Conservation (phyloP, 345 rosid species). For the Ricinus communis region DNA sequence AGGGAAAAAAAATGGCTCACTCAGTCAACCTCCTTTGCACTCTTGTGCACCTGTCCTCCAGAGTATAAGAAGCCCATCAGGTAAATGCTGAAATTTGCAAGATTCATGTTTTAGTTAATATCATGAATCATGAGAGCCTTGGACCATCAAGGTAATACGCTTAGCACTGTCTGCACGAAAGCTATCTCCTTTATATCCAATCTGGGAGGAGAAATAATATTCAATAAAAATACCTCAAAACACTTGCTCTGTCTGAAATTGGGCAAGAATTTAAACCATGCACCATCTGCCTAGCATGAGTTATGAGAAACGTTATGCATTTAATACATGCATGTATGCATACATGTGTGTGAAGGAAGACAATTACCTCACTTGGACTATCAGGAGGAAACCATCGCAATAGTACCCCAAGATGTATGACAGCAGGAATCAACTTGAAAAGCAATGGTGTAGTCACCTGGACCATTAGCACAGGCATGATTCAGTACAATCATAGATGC, state of each 20-base stretch:
- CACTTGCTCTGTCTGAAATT: constrained; percentile 1
- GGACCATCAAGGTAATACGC: constrained; percentile 79
- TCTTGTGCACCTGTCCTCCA: constrained; percentile 65
- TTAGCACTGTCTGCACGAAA: constrained; percentile 71
- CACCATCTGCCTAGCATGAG: neutral
- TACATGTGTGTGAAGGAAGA: neutral
- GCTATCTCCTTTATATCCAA: constrained; percentile 46
- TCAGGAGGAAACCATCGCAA: constrained; percentile 51
- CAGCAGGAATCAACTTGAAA: constrained; percentile 50
- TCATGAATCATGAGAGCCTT: constrained; percentile 87
- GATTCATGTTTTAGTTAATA: constrained; percentile 55
- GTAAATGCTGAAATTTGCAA: constrained; percentile 46
- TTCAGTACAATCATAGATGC: neutral
- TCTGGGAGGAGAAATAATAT: constrained; percentile 32
- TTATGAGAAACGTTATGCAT: neutral
- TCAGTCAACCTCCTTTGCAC: constrained; percentile 50
- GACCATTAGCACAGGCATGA: neutral
- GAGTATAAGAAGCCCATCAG: constrained; percentile 68
- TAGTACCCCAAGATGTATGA: constrained; percentile 45
- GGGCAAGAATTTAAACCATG: neutral
- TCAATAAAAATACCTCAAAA: constrained; percentile 15
- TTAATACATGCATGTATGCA: neutral
- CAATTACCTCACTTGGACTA: constrained; percentile 36
- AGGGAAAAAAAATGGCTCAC: constrained; percentile 24
- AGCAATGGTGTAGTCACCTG: constrained; percentile 57